Conservation (phyloP, 2,329 filamentous ascomycete genomes). For the Diaporthe ilicicola region DNA sequence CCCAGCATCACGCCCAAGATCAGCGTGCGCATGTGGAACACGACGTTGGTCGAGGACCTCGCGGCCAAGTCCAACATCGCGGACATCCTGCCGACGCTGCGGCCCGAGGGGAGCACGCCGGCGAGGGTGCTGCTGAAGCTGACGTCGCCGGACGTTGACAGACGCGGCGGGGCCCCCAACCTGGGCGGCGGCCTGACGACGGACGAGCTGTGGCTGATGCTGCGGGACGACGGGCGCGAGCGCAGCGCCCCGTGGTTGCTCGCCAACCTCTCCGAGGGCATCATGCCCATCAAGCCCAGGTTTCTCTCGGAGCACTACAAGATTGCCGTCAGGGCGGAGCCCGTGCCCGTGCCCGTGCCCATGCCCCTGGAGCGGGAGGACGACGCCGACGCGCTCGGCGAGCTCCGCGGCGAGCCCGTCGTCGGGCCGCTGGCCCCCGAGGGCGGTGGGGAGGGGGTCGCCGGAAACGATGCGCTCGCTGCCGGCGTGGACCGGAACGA, state of each 20-base stretch:
- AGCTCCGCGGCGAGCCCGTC: neutral
- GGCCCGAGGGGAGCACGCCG: constrained; percentile 34
- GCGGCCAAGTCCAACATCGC: constrained; percentile 34
- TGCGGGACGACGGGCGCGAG: constrained; percentile 52
- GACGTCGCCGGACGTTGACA: constrained; percentile 28
- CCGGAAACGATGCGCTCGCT: constrained; percentile 7
- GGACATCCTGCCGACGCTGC: constrained; percentile 37
- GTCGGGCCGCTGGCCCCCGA: neutral
- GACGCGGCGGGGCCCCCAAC: constrained; percentile 43
- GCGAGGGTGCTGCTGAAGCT: constrained; percentile 48
- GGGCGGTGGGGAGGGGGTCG: constrained; percentile 19
- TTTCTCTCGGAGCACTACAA: constrained; percentile 3
- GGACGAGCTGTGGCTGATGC: constrained; percentile 45
- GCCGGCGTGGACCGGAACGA: constrained; percentile 44
- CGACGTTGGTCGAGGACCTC: constrained; percentile 35
- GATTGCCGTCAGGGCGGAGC: constrained; percentile 14
- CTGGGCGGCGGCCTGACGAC: constrained; percentile 41
- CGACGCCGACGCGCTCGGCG: neutral
- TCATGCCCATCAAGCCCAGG: constrained; percentile 30
- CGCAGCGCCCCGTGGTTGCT: constrained; percentile 51
- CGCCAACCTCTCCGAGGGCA: constrained; percentile 37
- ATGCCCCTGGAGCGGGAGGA: constrained; percentile 30
- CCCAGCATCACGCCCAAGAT: constrained; percentile 43
- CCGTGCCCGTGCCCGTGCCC: constrained; percentile 37
- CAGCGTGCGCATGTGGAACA: constrained; percentile 33